Base-by-base conservation (phyloP, 2,329 filamentous ascomycete genomes). In the Ophiostoma sp. region DNA sequence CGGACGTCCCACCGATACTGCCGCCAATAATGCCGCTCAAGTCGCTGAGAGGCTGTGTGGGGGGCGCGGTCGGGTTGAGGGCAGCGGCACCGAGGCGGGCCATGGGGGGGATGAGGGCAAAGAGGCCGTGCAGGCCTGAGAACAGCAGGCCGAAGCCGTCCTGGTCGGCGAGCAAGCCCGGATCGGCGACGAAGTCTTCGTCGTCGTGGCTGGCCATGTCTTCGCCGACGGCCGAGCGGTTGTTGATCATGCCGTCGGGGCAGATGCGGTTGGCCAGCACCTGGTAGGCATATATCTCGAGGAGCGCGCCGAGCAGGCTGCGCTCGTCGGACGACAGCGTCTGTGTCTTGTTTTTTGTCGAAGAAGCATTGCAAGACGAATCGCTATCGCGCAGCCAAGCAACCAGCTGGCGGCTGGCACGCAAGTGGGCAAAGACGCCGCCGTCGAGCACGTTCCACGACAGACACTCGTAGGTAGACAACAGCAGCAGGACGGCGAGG, bases 351-450 rank as follows among this genome's bases (percentile, higher is more conserved):
- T 27, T 27, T 13, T 11, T 57, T 27, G 31, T 33, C 6, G 35
- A 13, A 3, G 64, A 66, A 6, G 62, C 10, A 67, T 70, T 17
- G 67, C 73, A 31, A 3, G 27, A 31, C 27, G 27, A 31, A 31
- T 31, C 60, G 76, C 75, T 66, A 73, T 76, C 20, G 73, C 76
- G 35, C 65, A 74, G 72, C 72, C 70, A 74, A n/a, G 71, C 68
- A 35, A 75, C 72, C 35, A 75, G 73, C 71, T 74, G 73, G 4
- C 73, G 72, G 66, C 70, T 67, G n/a, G 74, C 73, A 33, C 73
- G 69, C 31, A 75, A 68, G 15, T 75, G 74, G 4, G 72, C 70
- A 66, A 73, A 73, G 11, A 74, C 68, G 64, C 71, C 68, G 67
- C 73, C 74, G 67, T 67, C 60, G 15, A 72, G 33, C 11, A 70